Percentiles rank a stretch among this genome's conserved stretches.
phyloP scores from a whole-genome alignment of 306 rosid genomes.

The Rubus idaeus region DNA sequence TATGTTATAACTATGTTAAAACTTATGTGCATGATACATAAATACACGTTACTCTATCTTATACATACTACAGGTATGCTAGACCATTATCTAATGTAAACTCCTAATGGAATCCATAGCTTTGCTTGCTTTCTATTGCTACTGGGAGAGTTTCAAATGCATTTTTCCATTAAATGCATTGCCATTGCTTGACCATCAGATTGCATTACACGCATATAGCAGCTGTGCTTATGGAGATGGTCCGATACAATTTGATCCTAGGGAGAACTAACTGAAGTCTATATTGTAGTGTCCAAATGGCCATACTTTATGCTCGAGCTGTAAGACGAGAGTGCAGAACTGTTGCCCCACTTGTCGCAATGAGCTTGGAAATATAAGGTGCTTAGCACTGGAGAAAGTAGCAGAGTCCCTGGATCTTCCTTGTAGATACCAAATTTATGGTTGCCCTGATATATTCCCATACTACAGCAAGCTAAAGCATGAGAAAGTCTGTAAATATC shows the following conservation, averaged over 20 bases:
- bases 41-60: background rate
- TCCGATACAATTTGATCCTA: background rate
- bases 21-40: background rate
- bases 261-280: conserved; percentile 3
- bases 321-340: conserved; percentile 52
- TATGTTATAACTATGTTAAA: background rate
- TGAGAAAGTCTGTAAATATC: conserved; percentile 49
- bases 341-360: conserved; percentile 58
- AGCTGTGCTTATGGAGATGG: background rate
- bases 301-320: conserved; percentile 59
- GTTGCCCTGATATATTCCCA: conserved; percentile 51
- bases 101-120: no score
- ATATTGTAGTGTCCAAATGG: conserved; percentile 51
- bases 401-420: conserved; percentile 60
- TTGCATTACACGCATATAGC: background rate
- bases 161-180: background rate
- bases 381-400: conserved; percentile 55
- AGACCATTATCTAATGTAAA: background rate
- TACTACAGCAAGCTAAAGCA: conserved; percentile 57
- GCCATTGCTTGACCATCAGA: background rate
- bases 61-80: background rate
- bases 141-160: background rate
- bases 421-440: conserved; percentile 41
- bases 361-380: conserved; percentile 60
- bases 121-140: background rate